Conservation (phyloP, 805 yeast genomes). For the Lachancea waltii region DNA sequence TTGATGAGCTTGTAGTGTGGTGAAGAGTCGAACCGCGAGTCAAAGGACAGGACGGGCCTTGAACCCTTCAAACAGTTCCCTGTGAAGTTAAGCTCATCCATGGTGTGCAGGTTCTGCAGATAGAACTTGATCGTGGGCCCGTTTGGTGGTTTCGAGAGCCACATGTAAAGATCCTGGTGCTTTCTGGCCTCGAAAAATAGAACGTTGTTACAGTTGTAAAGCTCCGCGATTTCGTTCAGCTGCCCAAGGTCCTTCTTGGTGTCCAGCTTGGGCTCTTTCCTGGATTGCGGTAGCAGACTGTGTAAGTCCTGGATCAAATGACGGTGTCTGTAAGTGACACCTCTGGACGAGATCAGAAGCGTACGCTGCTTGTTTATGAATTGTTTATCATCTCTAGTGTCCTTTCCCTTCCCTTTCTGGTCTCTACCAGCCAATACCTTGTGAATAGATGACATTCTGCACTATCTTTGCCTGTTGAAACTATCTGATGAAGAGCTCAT, state of each 20-base stretch:
- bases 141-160: conserved; percentile 95
- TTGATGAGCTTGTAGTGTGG: conserved; percentile 72
- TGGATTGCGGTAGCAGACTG: conserved; percentile 81
- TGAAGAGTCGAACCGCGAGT: conserved; percentile 60
- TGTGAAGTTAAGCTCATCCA: conserved; percentile 92
- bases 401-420: conserved; percentile 12
- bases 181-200: conserved; percentile 93
- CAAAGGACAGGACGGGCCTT: conserved; percentile 88
- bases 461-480: not conserved
- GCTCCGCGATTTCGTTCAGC: conserved; percentile 91
- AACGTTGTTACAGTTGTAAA: conserved; percentile 94
- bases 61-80: conserved; percentile 96
- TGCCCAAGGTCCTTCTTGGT: conserved; percentile 83
- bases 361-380: conserved; percentile 85
- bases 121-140: conserved; percentile 95
- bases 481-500: conserved; percentile 3
- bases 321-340: conserved; percentile 92
- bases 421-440: conserved; percentile 56
- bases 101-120: conserved; percentile 89
- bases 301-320: conserved; percentile 81
- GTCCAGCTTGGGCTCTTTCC: conserved; percentile 94
- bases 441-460: conserved; percentile 60
- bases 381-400: conserved; percentile 36
- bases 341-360: conserved; percentile 85
- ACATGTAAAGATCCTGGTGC: conserved; percentile 88